Percentiles rank a stretch among this genome's conserved stretches.
Evolutionary conservation across 2,329 filamentous ascomycete species (phyloP).

Genomic region (Diplodia scrobiculata): DNA sequence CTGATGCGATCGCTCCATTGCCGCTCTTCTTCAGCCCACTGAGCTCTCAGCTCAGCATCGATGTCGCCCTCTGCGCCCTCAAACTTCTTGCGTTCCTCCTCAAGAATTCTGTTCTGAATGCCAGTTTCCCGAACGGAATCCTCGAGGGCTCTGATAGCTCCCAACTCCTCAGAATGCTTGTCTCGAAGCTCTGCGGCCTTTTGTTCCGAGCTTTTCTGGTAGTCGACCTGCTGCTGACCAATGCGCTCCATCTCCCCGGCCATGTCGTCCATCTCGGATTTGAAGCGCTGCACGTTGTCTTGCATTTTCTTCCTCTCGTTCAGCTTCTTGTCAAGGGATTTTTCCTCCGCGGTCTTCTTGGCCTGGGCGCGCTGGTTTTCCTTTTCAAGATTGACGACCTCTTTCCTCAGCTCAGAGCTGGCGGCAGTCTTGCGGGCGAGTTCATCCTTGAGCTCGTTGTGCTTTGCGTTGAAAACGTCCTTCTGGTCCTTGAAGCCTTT

Average conservation of each 20-base stretch:
- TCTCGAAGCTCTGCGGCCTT: conserved; percentile 48
- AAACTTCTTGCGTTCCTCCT: conserved; percentile 65
- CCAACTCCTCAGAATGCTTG: conserved; percentile 47
- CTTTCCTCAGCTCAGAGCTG: conserved; percentile 78
- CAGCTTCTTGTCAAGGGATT: conserved; percentile 67
- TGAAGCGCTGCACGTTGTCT: conserved; percentile 70
- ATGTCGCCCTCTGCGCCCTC: conserved; percentile 48
- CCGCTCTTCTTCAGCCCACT: conserved; percentile 51
- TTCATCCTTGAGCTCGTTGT: conserved; percentile 73
- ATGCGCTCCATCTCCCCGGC: conserved; percentile 56
- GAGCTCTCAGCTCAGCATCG: conserved; percentile 46
- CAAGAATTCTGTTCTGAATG: conserved; percentile 71
- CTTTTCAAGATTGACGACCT: conserved; percentile 77
- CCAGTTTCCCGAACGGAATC: conserved; percentile 72
- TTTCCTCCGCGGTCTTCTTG: conserved; percentile 76
- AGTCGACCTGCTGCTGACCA: conserved; percentile 44
- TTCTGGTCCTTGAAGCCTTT: conserved; percentile 53
- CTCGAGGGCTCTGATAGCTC: conserved; percentile 64
- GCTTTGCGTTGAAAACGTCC: conserved; percentile 66
- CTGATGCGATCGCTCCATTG: conserved; percentile 60
- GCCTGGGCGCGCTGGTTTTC: conserved; percentile 79
- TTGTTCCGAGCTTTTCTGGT: conserved; percentile 42
- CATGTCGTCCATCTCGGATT: conserved; percentile 63
- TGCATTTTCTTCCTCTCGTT: conserved; percentile 68
- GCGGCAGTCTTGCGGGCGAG: conserved; percentile 89